Base-by-base conservation (phyloP, 306 rosid species). In the Macrotyloma uniflorum region DNA sequence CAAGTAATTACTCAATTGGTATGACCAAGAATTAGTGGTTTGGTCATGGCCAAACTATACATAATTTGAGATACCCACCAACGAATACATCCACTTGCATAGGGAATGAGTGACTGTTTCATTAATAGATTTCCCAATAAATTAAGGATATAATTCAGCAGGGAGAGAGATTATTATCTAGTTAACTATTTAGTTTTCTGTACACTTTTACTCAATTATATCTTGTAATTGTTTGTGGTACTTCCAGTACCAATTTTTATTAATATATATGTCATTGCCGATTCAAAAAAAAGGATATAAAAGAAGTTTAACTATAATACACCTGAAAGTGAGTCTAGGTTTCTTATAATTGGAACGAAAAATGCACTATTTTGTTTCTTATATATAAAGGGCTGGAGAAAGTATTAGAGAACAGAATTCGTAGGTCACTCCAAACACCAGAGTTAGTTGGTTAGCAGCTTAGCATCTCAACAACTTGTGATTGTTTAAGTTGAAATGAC, bases 401-500 rank as follows among this genome's bases (percentile, higher is more conserved):
- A 55, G n/a, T 33, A 18, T 18, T 64, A 35, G 28, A 35, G 24
- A 62, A 62, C 3, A 62, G 42, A 62, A 62, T 28, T 28, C 13
- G 22, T 59, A 16, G 67, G 14, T 42, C 67, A 62, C 43, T 14
- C 3, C 26, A 35, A 36, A 64, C 15, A 64, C n/a, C 15, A 1
- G 20, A 18, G 6, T 45, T 33, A 35, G 9, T 28, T n/a, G n/a
- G 28, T n/a, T 18, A 64, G 70, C 1, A n/a, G 18, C 47, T 18
- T 35, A 3, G 32, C 20, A 20, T 51, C 58, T 69, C 74, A 66
- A 51, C 67, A 36, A 51, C 32, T 38, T 77, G 55, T 53, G 33
- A 54, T 71, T 71, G 76, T 53, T 35, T 33, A 16, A 33, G 28
- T 35, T n/a, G 28, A 64, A 35, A 35, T 10, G 6, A 35, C 18